Evolutionary conservation across 495 filamentous ascomycete species (phyloP).

Genomic region (Sporormia fimetaria): DNA sequence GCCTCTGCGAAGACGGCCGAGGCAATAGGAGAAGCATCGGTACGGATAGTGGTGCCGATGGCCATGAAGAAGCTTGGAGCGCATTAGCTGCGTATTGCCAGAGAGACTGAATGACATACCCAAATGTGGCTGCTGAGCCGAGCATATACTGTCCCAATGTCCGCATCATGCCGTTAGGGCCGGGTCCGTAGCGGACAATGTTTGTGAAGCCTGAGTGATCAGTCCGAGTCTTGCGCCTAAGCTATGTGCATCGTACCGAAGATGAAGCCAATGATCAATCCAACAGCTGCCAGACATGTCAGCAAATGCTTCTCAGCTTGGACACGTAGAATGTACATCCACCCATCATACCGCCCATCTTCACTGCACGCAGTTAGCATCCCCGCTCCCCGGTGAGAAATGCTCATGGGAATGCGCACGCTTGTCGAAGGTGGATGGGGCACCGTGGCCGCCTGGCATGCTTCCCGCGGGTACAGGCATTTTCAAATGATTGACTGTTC

Average conservation of each 20-base stretch:
- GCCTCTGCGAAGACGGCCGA: conserved; percentile 51
- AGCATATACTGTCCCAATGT: conserved; percentile 95
- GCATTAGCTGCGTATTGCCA: conserved; percentile 10
- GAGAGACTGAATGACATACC: conserved; percentile 45
- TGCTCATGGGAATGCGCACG: conserved; percentile 47
- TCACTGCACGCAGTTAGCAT: conserved; percentile 50
- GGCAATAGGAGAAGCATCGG: conserved; percentile 57
- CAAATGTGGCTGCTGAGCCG: conserved; percentile 92
- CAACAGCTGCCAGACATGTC: conserved; percentile 54
- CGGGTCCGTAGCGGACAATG: conserved; percentile 86
- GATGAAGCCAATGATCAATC: conserved; percentile 93
- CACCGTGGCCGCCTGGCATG: conserved; percentile 36
- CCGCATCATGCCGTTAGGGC: conserved; percentile 83
- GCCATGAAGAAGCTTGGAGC: conserved; percentile 91
- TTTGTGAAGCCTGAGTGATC: conserved; percentile 63
- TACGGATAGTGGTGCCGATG: conserved; percentile 89
- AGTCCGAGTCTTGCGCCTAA: conserved; percentile 1
- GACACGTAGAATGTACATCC: conserved; percentile 55
- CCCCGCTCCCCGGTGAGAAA: not conserved
- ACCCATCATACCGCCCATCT: conserved; percentile 97
- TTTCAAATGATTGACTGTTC: conserved; percentile 22
- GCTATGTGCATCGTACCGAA: conserved; percentile 51
- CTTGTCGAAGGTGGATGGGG: conserved; percentile 84
- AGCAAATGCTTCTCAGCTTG: conserved; percentile 9
- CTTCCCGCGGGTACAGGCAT: conserved; percentile 60